Evolutionary conservation across 352 stramenopile genomes (phyloP).

Genomic region (Phytophthora sp.): DNA sequence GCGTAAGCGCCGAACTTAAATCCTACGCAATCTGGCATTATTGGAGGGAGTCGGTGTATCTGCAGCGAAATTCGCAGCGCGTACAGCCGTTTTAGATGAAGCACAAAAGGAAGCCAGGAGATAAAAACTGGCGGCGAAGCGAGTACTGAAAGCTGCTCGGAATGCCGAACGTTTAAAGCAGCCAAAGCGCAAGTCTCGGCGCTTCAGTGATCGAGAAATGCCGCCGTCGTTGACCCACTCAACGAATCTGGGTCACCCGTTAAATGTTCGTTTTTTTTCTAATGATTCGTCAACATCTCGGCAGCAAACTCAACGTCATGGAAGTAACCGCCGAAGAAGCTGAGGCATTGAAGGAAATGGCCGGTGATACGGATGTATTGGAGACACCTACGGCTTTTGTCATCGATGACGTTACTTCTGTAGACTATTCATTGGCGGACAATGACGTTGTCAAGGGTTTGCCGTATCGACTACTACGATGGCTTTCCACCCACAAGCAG

Average conservation of each 20-base stretch:
- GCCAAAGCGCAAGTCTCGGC: conserved; percentile 55
- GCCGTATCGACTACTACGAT: conserved; percentile 64
- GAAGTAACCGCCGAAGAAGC: conserved; percentile 23
- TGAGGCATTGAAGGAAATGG: conserved; percentile 38
- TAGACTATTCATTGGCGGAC: conserved; percentile 51
- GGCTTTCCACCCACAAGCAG: conserved; percentile 64
- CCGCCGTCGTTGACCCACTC: neutral
- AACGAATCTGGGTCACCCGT: neutral
- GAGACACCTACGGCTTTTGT: conserved; percentile 21
- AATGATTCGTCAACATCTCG: neutral
- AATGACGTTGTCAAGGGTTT: conserved; percentile 63
- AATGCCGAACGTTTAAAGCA: conserved; percentile 4
- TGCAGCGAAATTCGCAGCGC: conserved; percentile 57
- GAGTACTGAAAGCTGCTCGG: neutral
- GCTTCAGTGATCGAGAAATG: conserved; percentile 27
- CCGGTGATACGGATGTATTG: conserved; percentile 12
- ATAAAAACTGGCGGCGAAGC: conserved; percentile 15
- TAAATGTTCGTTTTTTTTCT: conserved; percentile 8
- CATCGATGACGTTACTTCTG: conserved; percentile 12
- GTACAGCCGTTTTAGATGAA: conserved; percentile 36
- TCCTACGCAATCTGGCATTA: conserved; percentile 74
- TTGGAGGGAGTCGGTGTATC: conserved; percentile 71
- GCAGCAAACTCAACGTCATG: conserved; percentile 4
- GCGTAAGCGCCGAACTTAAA: conserved; percentile 69
- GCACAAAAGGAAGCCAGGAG: conserved; percentile 11